Evolutionary conservation across 805 yeast genomes (phyloP).

Genomic region (Cyberlindnera xylosilytica): DNA sequence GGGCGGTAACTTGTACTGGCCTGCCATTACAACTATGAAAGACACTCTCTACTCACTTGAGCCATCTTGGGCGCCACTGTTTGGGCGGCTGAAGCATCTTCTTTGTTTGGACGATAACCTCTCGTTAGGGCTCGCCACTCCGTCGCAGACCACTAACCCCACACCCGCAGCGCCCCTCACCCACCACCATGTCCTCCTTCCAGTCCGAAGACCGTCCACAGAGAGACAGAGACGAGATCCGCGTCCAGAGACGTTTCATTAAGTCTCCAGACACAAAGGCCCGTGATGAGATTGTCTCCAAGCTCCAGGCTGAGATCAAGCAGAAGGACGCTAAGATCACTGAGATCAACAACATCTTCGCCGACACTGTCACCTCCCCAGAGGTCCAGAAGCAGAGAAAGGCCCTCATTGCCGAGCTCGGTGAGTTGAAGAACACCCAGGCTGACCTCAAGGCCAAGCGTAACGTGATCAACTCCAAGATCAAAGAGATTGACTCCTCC

Average conservation of each 20-base stretch:
- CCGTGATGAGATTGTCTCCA: constrained; percentile 55
- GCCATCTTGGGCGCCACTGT: no score
- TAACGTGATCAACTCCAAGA: constrained; percentile 53
- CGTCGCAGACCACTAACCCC: background rate
- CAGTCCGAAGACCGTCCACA: constrained; percentile 11
- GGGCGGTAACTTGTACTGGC: no score
- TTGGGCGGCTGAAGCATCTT: no score
- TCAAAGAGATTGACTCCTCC: constrained; percentile 64
- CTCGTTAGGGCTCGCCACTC: no score
- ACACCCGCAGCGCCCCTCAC: background rate
- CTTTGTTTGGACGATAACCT: no score
- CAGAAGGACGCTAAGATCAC: constrained; percentile 54
- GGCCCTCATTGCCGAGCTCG: constrained; percentile 48
- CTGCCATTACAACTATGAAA: no score
- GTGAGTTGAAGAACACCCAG: constrained; percentile 43
- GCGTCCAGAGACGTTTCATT: constrained; percentile 40
- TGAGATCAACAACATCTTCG: constrained; percentile 52
- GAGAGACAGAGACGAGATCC: constrained; percentile 18
- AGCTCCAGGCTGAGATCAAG: constrained; percentile 58
- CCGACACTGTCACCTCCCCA: constrained; percentile 49
- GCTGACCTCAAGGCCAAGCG: constrained; percentile 45
- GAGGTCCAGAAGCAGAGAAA: constrained; percentile 48
- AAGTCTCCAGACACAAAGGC: constrained; percentile 73
- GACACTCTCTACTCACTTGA: no score
- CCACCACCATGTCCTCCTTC: constrained; percentile 13